Percentiles rank a stretch among this genome's conserved stretches.
Evolutionary conservation across 2,329 filamentous ascomycete genomes (phyloP).

Genomic region (Geosmithia putterillii): DNA sequence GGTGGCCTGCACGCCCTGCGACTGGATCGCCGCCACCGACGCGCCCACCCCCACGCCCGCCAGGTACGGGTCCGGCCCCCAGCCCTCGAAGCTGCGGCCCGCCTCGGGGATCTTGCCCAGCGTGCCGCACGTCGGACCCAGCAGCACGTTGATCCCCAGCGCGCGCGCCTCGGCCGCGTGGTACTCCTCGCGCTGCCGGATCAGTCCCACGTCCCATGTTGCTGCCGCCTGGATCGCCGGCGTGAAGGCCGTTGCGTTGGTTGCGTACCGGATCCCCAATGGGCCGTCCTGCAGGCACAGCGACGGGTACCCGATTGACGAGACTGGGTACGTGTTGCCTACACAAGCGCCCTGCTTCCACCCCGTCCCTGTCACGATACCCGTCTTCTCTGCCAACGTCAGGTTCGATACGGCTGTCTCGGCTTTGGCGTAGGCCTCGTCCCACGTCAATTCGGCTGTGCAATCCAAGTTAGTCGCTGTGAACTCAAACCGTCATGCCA

Average conservation of each 20-base stretch:
- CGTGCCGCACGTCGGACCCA: constrained; percentile 66
- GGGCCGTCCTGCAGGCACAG: constrained; percentile 75
- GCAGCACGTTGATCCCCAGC: constrained; percentile 60
- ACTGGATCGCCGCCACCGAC: constrained; percentile 47
- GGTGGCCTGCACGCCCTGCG: constrained; percentile 34
- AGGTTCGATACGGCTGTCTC: constrained; percentile 54
- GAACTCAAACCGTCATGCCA: too few species aligned
- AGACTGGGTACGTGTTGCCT: constrained; percentile 45
- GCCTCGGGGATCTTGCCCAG: constrained; percentile 61
- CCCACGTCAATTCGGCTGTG: constrained; percentile 33
- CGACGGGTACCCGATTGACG: constrained; percentile 51
- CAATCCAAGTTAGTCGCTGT: too few species aligned
- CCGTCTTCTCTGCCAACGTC: constrained; percentile 65
- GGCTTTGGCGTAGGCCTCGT: constrained; percentile 58
- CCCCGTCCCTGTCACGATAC: constrained; percentile 65
- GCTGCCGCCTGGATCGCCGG: constrained; percentile 68
- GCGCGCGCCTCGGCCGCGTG: constrained; percentile 58
- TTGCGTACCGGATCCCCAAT: constrained; percentile 59
- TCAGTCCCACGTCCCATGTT: constrained; percentile 68
- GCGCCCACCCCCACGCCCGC: constrained; percentile 50
- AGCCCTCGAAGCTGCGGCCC: constrained; percentile 76
- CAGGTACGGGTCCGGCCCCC: constrained; percentile 68
- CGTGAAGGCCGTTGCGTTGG: constrained; percentile 59
- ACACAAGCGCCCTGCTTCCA: constrained; percentile 45
- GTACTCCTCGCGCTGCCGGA: constrained; percentile 56